Percentiles rank a stretch among this genome's conserved stretches.
Conservation (phyloP, 163 green algal genomes). For the Chlamydomonas reinhardtii region DNA sequence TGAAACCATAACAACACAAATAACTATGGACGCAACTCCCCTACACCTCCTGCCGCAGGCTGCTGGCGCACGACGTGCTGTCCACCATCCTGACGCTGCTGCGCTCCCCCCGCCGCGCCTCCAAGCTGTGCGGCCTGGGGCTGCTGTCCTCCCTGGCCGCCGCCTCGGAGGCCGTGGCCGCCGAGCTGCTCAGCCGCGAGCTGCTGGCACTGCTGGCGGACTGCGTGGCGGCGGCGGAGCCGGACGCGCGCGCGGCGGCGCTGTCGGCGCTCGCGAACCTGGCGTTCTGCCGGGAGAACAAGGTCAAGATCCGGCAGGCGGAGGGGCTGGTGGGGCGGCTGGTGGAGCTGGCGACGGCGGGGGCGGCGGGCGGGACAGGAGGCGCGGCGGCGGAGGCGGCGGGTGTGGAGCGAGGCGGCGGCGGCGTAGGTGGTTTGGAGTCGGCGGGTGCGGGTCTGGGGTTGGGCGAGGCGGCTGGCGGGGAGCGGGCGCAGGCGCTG, state of each 20-base stretch:
- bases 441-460: too few species aligned
- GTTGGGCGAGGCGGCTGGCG: background rate
- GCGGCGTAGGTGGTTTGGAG: background rate
- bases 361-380: too few species aligned
- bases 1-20: too few species aligned
- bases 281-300: conserved; percentile 74
- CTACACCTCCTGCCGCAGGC: too few species aligned
- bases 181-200: conserved; percentile 66
- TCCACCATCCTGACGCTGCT: conserved; percentile 30
- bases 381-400: too few species aligned
- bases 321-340: conserved; percentile 60
- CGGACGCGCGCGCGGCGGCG: conserved; percentile 46
- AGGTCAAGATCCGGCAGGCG: conserved; percentile 53
- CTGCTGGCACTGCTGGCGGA: conserved; percentile 66
- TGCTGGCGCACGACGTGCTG: conserved; percentile 37
- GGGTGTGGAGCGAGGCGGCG: too few species aligned
- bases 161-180: conserved; percentile 60
- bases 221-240: conserved; percentile 50
- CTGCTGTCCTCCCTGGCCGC: conserved; percentile 81
- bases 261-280: conserved; percentile 88
- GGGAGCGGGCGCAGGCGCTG: too few species aligned
- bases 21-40: too few species aligned
- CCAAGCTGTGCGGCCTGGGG: conserved; percentile 78
- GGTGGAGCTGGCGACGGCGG: conserved; percentile 30
- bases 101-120: conserved; percentile 6